Evolutionary conservation across 2,329 filamentous ascomycete genomes (phyloP), one percentile per base, ranked within the genome.

Genomic region (Cercospora sojina): DNA sequence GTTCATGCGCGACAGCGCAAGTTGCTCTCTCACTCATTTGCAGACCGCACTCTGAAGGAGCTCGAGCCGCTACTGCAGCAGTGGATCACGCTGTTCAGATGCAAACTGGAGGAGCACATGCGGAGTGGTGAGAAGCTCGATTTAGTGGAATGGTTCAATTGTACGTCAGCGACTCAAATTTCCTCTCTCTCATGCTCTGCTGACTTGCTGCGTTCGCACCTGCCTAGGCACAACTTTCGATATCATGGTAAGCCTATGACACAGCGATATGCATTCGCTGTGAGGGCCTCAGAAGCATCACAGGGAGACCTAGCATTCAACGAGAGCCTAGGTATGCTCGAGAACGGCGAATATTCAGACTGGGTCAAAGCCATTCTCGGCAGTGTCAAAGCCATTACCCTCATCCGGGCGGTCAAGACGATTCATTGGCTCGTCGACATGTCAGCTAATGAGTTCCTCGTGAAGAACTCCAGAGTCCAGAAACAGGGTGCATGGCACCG

Each of bases 41-140:
- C 67, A 8, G 73, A 76, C 16, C 64, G 65, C 13, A 71, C 69
- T 3, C 57, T 76, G 16, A 71, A 69, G 61, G 69, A 73, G 23
- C 70, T 74, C 20, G 73, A 75, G 53, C 71, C 71, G 2, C 32
- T 73, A 41, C 35, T 76, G n/a, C 70, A 73, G 64, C 47, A 53
- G 18, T 75, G 71, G 69, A 65, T 64, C 16, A 55, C 60, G 18
- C 53, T 66, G 59, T 57, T 76, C 51, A 66, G 31, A 16, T 51
- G 59, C 2, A 72, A 68, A 41, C 53, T 74, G 20, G 55, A 25
- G 3, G 70, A 70, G 49, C 32, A 35, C 20, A 67, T 66, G 9
- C 31, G 53, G 8, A 60, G 16, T 16, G 67, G 63, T 13, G 53
- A 66, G 49, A 56, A 58, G 5, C 66, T 73, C 5, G 70, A 77